Base-by-base conservation (phyloP, 768 basidiomycete species). In the Mycena polygramma region DNA sequence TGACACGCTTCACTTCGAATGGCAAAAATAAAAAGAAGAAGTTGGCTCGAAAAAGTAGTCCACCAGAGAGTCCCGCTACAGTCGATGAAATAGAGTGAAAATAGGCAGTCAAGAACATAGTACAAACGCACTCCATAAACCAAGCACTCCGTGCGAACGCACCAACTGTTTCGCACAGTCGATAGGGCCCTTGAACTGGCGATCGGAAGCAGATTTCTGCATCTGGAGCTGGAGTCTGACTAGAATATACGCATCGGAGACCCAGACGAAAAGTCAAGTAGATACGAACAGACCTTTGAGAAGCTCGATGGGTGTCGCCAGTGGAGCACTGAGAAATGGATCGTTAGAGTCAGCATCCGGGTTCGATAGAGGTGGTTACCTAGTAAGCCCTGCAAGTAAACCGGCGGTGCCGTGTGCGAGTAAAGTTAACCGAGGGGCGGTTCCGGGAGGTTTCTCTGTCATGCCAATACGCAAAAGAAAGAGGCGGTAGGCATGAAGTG, bases 1-100 rank as follows among this genome's bases (percentile, higher is more conserved):
- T 43, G 52, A 52, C 39, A 65, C 51, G 70, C 20, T 69, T 77
- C 48, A 88, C 89, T 84, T 92, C 91, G 71, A 91, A 86, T 35
- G 88, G 88, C 48, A 92, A 83, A 78, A 94, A 95, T 90, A 94
- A 91, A 87, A 89, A 92, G 69, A 91, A 88, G 79, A 94, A 94
- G 81, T 91, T 92, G 66, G 88, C 87, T 57, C 94, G 82, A 78
- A 92, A 94, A 7, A 89, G 86, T 36, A 94, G 82, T 71, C 91
- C 92, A 2, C 91, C 92, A 0, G 89, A 88, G 70, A 95, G 86
- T 62, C 93, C 94, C 74, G 89, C 88, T 70, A n/a, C 37, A 37
- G 11, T 24, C 7, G 37, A 11, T 43, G 11, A 46, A n/a, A 19
- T 6, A 30, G 3, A 30, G 20, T 30, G 19, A 43, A 46, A 6